Evolutionary conservation across 2,329 filamentous ascomycete genomes (phyloP).

Genomic region (Claviceps sp.): DNA sequence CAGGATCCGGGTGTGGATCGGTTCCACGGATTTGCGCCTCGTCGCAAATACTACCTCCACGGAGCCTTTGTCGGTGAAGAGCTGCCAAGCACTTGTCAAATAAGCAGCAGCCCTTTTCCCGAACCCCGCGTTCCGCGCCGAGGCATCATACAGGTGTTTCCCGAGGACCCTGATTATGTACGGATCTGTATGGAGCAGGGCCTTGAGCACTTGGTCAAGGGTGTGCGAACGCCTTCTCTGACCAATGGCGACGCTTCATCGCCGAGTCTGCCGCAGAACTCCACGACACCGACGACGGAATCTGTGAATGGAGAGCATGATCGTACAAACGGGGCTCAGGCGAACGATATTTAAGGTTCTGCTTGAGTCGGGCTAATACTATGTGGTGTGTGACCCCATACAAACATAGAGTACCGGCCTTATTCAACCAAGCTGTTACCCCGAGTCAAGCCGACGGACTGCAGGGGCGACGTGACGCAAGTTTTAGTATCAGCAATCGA

Average conservation of each 20-base stretch:
- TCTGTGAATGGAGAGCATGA: conserved; percentile 20
- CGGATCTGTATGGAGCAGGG: conserved; percentile 43
- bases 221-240: conserved; percentile 28
- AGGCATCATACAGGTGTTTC: conserved; percentile 36
- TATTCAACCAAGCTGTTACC: background rate
- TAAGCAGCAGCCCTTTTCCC: conserved; percentile 40
- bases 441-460: background rate
- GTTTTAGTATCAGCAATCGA: background rate
- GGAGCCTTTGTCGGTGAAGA: conserved; percentile 40
- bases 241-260: conserved; percentile 36
- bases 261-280: conserved; percentile 25
- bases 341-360: conserved; percentile 17
- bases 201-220: conserved; percentile 38
- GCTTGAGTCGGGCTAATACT: background rate
- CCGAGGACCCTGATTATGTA: conserved; percentile 44
- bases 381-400: background rate
- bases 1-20: conserved; percentile 40
- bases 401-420: background rate
- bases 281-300: conserved; percentile 11
- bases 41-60: conserved; percentile 45
- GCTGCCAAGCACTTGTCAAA: conserved; percentile 29
- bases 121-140: conserved; percentile 42
- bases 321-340: conserved; percentile 13
- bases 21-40: conserved; percentile 40
- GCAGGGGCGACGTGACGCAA: background rate